Percentiles rank a stretch among this genome's conserved stretches.
Evolutionary conservation across 2,329 filamentous ascomycete species (phyloP).

Genomic region (Gnomoniopsis smithogilvyi): DNA sequence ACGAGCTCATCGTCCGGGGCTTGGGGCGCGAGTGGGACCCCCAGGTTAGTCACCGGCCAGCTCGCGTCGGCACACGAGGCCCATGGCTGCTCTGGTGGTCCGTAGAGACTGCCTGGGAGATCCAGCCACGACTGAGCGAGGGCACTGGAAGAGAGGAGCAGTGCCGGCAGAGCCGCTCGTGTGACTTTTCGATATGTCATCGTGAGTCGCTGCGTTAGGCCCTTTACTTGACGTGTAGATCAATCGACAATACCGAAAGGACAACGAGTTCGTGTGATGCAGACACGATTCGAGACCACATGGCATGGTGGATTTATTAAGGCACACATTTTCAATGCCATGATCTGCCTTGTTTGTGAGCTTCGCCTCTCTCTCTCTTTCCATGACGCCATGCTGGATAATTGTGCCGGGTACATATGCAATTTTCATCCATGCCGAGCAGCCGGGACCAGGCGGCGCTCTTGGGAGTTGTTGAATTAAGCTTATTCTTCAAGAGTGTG

Average conservation of each 20-base stretch:
- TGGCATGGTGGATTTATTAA: neutral
- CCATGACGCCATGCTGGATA: neutral
- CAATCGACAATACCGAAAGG: neutral
- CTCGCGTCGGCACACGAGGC: slow-evolving; percentile 22
- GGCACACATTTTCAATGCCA: neutral
- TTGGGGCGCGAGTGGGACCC: slow-evolving; percentile 21
- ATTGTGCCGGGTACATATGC: neutral
- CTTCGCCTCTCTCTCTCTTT: too few relatives aligned
- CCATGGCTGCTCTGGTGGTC: slow-evolving; percentile 4
- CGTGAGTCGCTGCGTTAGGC: neutral
- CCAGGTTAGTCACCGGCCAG: slow-evolving; percentile 21
- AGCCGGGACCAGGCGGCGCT: neutral
- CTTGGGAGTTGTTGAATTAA: neutral
- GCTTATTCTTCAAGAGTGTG: neutral
- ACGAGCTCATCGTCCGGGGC: slow-evolving; percentile 21
- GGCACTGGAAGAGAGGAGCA: neutral
- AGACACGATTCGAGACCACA: too few relatives aligned
- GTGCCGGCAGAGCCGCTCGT: neutral
- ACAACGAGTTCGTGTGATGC: too few relatives aligned
- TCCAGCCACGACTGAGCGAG: slow-evolving; percentile 11
- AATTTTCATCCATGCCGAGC: neutral
- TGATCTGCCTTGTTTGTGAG: neutral
- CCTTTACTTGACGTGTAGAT: neutral
- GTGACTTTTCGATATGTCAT: neutral
- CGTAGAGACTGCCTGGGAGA: slow-evolving; percentile 12